Evolutionary conservation across 768 basidiomycete genomes (phyloP), one percentile per base, ranked within the genome.

Genomic region (Fistulinella prunicolor): DNA sequence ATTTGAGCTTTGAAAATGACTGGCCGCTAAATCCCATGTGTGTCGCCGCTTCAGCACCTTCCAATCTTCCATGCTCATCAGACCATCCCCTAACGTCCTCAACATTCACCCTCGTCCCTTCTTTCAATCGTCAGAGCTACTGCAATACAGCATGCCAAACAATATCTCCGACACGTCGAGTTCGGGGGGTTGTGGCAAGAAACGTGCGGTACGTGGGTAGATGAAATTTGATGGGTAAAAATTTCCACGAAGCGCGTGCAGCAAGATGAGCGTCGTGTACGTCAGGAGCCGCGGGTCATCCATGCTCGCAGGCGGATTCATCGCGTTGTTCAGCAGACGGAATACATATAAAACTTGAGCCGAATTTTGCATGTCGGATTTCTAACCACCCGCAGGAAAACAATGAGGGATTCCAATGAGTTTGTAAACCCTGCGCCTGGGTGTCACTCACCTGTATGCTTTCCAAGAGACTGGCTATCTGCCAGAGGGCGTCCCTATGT

Each of bases 21-120:
- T 90, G 2, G 91, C 86, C 2, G 95, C 67, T 23, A 95, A 70
- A 53, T 92, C 90, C 88, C 91, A 95, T 0, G 89, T 91, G 60
- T 93, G 89, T 23, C 94, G 71, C 38, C 90, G 74, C 57, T 83
- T 83, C 45, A 94, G 64, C 3, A 92, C 77, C 26, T 74, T 75
- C 93, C 94, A 96, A 58, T 97, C 94, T 35, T 81, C 77, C 0
- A 75, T 73, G 40, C 82, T 77, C 53, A 74, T 74, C 79, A 91
- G 83, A 0, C 89, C 90, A 51, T 95, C 91, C 0, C 85, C 75
- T 32, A 96, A 67, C 65, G 92, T 89, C 34, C 79, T 76, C 28
- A 95, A 69, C 23, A 95, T 94, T 93, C 94, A 97, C 2, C 75
- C 76, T n/a, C 91, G 75, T 59, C 95, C 92, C 65, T 83, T 86